phyloP scores from a whole-genome alignment of 2,329 filamentous ascomycete genomes.

The Diaporthe destruens region DNA sequence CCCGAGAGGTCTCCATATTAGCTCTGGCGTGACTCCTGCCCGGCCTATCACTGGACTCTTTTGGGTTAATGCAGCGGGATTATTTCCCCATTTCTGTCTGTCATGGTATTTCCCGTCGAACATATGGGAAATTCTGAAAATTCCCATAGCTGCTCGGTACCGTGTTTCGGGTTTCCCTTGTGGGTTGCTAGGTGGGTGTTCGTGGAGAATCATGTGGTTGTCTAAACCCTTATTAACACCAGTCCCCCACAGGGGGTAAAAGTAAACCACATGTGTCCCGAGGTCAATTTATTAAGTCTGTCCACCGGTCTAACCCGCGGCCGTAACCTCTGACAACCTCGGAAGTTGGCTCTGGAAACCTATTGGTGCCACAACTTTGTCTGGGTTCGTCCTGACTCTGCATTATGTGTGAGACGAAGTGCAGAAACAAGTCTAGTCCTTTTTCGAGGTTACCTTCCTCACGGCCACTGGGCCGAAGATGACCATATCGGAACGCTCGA shows the following conservation, averaged over 20 bases:
- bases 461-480: too few species aligned
- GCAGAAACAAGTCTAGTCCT: not conserved
- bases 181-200: not conserved
- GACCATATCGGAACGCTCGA: not conserved
- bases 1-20: slow-evolving; percentile 32
- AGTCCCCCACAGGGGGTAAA: too few species aligned
- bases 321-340: not conserved
- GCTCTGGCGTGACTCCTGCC: slow-evolving; percentile 25
- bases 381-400: slow-evolving; percentile 3
- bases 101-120: too few species aligned
- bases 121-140: not conserved
- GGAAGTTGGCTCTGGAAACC: not conserved
- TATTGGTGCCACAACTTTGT: not conserved
- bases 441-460: not conserved
- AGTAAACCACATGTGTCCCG: too few species aligned
- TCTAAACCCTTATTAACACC: not conserved
- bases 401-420: not conserved
- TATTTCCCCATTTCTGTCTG: not conserved
- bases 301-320: not conserved
- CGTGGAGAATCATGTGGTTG: not conserved
- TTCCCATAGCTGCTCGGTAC: not conserved
- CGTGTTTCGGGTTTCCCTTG: not conserved
- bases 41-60: not conserved
- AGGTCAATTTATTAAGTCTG: too few species aligned
- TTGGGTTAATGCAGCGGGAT: not conserved